Evolutionary conservation across 73 alveolate genomes (phyloP).

Genomic region (Uronychia binucleata): DNA sequence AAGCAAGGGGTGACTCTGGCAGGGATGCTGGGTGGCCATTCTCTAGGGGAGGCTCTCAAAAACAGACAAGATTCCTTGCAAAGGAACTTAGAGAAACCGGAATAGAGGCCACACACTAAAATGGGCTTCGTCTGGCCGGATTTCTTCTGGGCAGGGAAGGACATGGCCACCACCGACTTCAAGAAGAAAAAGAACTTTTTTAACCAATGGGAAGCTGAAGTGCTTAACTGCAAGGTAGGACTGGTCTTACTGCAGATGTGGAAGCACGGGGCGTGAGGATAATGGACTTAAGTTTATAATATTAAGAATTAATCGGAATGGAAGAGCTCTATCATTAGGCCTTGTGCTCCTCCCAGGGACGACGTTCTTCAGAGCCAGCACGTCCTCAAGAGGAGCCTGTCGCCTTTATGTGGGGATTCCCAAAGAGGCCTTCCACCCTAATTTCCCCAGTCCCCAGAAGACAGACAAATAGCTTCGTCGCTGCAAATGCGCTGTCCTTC

Average conservation of each 20-base stretch:
- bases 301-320: too few species aligned
- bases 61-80: neutral
- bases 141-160: neutral
- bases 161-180: neutral
- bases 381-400: too few species aligned
- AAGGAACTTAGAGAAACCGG: neutral
- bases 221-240: neutral
- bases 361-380: too few species aligned
- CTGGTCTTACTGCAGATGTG: neutral
- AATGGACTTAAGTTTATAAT: neutral
- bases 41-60: neutral
- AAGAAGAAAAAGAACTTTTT: neutral
- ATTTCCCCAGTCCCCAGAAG: neutral
- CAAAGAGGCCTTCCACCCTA: neutral
- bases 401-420: too few species aligned
- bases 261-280: neutral
- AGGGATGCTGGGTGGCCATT: neutral
- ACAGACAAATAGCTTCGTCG: too few species aligned
- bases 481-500: too few species aligned
- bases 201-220: slow-evolving; percentile 2
- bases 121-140: neutral
- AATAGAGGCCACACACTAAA: neutral
- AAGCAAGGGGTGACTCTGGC: neutral
- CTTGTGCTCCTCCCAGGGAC: neutral
- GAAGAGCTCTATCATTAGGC: neutral